Percentiles rank a stretch among this genome's conserved stretches.
Conservation (phyloP, 2,329 filamentous ascomycete genomes). For the Cadophora sp. region DNA sequence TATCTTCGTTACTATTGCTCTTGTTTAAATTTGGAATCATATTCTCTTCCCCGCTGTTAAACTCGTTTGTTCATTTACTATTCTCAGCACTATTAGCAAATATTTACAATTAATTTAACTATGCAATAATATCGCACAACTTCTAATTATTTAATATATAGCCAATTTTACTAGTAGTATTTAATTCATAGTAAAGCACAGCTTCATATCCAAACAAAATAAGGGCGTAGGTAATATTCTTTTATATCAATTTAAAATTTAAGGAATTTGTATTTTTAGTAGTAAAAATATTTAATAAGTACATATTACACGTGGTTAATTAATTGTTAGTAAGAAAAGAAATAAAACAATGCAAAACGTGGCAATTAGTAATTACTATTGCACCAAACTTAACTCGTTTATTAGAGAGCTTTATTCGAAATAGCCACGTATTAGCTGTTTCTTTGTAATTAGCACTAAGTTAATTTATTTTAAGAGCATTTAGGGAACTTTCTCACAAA, state of each 20-base stretch:
- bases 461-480: background rate
- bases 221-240: background rate
- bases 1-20: background rate
- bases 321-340: background rate
- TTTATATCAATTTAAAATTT: background rate
- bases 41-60: background rate
- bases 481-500: conserved; percentile 2
- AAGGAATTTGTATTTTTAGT: background rate
- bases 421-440: conserved; percentile 2
- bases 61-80: background rate
- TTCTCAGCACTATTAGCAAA: background rate
- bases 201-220: background rate
- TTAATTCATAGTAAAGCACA: background rate
- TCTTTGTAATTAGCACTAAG: background rate
- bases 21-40: background rate
- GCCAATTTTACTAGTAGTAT: background rate
- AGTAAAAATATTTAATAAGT: background rate
- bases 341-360: background rate
- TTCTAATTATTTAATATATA: background rate
- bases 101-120: background rate
- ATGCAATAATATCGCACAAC: background rate
- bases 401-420: background rate
- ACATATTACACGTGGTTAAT: background rate
- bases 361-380: background rate
- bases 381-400: background rate